Conservation (phyloP, 2,329 filamentous ascomycete species). For the Orbilia oligospora region DNA sequence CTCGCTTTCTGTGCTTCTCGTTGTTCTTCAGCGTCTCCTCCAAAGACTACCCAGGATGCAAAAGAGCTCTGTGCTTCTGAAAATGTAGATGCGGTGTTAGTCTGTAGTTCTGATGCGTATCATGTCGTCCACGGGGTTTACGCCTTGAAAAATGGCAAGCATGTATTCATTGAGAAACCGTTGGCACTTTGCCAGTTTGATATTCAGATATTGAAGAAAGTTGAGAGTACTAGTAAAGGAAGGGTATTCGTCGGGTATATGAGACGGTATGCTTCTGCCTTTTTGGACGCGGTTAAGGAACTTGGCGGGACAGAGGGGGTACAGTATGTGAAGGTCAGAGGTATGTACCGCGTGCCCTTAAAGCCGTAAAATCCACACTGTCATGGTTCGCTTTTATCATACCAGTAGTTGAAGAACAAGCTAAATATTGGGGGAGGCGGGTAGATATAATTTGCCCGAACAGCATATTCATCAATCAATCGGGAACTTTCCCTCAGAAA, state of each 20-base stretch:
- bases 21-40: conserved; percentile 33
- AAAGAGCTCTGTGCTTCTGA: conserved; percentile 68
- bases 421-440: too few relatives aligned
- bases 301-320: conserved; percentile 71
- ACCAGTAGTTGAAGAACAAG: too few relatives aligned
- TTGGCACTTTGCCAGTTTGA: conserved; percentile 70
- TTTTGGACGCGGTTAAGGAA: conserved; percentile 72
- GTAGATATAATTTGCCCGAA: conserved; percentile 73
- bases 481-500: conserved; percentile 69
- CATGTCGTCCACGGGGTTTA: conserved; percentile 72
- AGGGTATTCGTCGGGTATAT: conserved; percentile 75
- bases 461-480: conserved; percentile 69
- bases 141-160: conserved; percentile 72
- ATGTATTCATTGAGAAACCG: conserved; percentile 75
- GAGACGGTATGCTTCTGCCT: conserved; percentile 74
- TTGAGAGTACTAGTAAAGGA: conserved; percentile 68
- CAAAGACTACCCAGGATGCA: conserved; percentile 64
- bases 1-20: conserved; percentile 66
- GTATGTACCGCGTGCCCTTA: conserved; percentile 15
- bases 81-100: conserved; percentile 72
- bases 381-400: too few relatives aligned
- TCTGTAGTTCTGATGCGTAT: conserved; percentile 72
- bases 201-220: conserved; percentile 70
- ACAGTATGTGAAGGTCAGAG: conserved; percentile 71
- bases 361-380: too few relatives aligned